These are phyloP conservation scores for Aureobasidium lini DNA, from an alignment of 2,329 filamentous ascomycete species.

Conservation along the genomic window DNA sequence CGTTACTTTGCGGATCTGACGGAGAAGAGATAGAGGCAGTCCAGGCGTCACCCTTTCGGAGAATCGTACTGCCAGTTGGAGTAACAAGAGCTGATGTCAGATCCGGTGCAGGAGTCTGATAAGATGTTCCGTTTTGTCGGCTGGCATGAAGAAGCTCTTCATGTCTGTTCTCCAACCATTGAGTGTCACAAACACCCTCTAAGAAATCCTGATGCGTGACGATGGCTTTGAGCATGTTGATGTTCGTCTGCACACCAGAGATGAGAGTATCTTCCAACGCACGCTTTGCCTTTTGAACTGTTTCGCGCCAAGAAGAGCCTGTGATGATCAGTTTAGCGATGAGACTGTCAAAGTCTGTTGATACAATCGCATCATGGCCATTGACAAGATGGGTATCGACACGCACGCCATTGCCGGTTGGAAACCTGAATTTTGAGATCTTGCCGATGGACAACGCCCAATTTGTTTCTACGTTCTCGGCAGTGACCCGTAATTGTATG, in stretches of 20 bases:
- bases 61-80: conserved; percentile 26
- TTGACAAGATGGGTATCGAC: conserved; percentile 49
- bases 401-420: conserved; percentile 50
- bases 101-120: not conserved
- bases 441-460: conserved; percentile 56
- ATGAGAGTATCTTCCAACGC: conserved; percentile 50
- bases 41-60: conserved; percentile 55
- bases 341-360: conserved; percentile 52
- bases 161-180: conserved; percentile 50
- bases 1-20: not conserved
- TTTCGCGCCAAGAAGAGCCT: conserved; percentile 44
- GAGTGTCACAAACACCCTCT: conserved; percentile 43
- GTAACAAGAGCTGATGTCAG: not conserved
- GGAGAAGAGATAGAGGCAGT: conserved; percentile 38
- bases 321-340: conserved; percentile 54
- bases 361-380: conserved; percentile 35
- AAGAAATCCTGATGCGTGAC: conserved; percentile 45
- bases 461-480: conserved; percentile 46
- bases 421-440: conserved; percentile 47
- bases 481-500: conserved; percentile 51
- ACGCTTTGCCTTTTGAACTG: conserved; percentile 46
- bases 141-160: conserved; percentile 28
- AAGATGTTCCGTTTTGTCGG: not conserved
- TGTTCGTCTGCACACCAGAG: conserved; percentile 52
- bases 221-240: conserved; percentile 48